Evolutionary conservation across 2,329 filamentous ascomycete genomes (phyloP).

Genomic region (Aspergillus neotritici): DNA sequence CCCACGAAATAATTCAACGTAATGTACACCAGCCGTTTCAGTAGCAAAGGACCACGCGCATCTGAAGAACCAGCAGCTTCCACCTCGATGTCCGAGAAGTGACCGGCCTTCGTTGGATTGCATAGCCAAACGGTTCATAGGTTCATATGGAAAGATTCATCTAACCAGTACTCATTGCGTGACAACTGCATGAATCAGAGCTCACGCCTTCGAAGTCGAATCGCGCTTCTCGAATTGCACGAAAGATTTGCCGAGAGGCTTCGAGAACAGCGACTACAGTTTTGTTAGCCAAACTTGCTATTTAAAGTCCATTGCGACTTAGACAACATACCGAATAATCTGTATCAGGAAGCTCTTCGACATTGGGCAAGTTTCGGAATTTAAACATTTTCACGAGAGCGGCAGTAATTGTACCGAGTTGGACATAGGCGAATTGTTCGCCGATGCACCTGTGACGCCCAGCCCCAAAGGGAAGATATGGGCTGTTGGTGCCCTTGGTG

Average conservation of each 20-base stretch:
- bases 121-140: no score
- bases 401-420: conserved; percentile 79
- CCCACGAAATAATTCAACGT: no score
- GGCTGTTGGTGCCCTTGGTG: conserved; percentile 81
- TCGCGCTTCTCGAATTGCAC: conserved; percentile 63
- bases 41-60: no score
- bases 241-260: conserved; percentile 63
- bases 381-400: conserved; percentile 73
- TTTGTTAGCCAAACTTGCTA: conserved; percentile 8
- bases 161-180: no score
- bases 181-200: no score
- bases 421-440: conserved; percentile 91
- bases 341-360: conserved; percentile 39
- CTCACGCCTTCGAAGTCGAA: conserved; percentile 21
- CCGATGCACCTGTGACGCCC: conserved; percentile 92
- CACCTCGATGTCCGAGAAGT: no score
- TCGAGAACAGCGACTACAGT: conserved; percentile 59
- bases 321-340: conserved; percentile 49
- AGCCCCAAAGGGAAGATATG: conserved; percentile 90
- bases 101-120: no score
- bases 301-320: neutral
- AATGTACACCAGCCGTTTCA: no score
- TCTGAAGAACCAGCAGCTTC: no score
- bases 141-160: no score
- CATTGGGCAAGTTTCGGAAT: conserved; percentile 55